A percentile compares a stretch with the other conserved stretches of the same genome.
Conservation (phyloP, 768 basidiomycete genomes). For the Mycena haematopus region DNA sequence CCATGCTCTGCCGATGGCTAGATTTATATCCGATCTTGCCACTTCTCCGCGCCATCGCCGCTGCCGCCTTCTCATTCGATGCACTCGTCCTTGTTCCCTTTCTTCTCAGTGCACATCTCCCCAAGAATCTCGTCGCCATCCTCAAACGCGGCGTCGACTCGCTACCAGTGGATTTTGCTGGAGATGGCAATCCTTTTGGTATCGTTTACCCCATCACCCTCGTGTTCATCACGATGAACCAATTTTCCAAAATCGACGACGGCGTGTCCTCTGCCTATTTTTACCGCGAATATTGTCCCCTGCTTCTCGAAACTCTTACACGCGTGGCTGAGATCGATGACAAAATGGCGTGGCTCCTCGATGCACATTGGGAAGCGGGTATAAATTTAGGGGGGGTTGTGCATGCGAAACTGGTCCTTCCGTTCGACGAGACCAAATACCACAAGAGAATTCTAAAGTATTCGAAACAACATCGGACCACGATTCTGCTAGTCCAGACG, state of each 20-base stretch:
- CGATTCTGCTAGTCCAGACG: conserved; percentile 15
- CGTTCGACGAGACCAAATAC: conserved; percentile 21
- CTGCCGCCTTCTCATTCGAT: conserved; percentile 12
- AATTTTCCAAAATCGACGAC: conserved; percentile 12
- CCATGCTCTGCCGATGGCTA: conserved; percentile 24
- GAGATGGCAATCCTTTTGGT: conserved; percentile 7
- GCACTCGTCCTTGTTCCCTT: conserved; percentile 14
- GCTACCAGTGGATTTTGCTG: conserved; percentile 11
- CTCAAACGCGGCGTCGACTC: conserved; percentile 23
- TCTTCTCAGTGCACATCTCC: conserved; percentile 25
- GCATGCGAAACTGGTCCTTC: conserved; percentile 25
- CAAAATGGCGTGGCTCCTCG: not conserved
- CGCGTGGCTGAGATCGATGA: conserved; percentile 16
- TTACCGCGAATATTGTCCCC: conserved; percentile 21
- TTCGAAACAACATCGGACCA: not conserved
- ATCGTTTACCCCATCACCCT: conserved; percentile 20
- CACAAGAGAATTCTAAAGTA: conserved; percentile 8
- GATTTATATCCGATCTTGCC: conserved; percentile 21
- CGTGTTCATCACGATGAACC: conserved; percentile 11
- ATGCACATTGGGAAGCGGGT: conserved; percentile 1
- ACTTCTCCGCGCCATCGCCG: conserved; percentile 20
- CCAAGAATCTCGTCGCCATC: conserved; percentile 25
- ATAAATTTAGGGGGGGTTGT: conserved; percentile 9
- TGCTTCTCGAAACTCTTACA: conserved; percentile 18
- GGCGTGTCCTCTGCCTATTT: conserved; percentile 24